Percentiles rank a stretch among this genome's conserved stretches.
These are phyloP conservation scores for Calocera cornea DNA, from an alignment of 768 basidiomycete genomes.

Conservation along the genomic window DNA sequence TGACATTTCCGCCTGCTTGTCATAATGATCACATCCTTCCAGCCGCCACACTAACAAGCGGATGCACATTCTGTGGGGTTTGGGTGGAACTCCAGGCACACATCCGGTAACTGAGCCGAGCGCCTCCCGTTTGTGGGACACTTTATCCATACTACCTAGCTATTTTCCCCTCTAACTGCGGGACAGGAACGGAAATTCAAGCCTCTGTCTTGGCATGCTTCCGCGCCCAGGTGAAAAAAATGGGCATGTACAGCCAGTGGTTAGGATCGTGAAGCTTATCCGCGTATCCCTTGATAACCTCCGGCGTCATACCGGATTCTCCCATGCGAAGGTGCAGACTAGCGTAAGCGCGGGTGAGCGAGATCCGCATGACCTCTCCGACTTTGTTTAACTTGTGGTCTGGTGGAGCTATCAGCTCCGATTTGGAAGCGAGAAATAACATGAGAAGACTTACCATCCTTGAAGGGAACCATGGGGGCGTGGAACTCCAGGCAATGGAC, in stretches of 20 bases:
- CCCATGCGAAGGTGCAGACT: not conserved
- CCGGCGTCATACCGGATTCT: not conserved
- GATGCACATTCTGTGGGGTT: not conserved
- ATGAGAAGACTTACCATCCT: not conserved
- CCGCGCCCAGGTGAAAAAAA: not conserved
- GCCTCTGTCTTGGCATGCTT: not conserved
- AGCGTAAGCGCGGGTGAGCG: not conserved
- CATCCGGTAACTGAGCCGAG: not conserved
- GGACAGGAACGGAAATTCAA: not conserved
- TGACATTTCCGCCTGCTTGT: not conserved
- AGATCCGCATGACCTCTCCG: not conserved
- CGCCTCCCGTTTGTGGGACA: not conserved
- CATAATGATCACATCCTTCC: too few relatives aligned
- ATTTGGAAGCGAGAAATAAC: not conserved
- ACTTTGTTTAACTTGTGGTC: not conserved
- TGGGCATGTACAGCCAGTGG: not conserved
- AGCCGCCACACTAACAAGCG: not conserved
- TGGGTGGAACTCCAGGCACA: not conserved
- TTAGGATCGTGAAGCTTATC: not conserved
- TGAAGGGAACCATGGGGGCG: not conserved
- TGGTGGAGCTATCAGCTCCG: not conserved
- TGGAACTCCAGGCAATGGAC: slow-evolving; percentile 2
- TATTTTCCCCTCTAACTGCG: not conserved
- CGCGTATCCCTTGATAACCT: not conserved
- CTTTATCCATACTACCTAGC: not conserved